Evolutionary conservation across 1,139 yeast species (phyloP).

Genomic region (Suzukiozyma palmioleophila): DNA sequence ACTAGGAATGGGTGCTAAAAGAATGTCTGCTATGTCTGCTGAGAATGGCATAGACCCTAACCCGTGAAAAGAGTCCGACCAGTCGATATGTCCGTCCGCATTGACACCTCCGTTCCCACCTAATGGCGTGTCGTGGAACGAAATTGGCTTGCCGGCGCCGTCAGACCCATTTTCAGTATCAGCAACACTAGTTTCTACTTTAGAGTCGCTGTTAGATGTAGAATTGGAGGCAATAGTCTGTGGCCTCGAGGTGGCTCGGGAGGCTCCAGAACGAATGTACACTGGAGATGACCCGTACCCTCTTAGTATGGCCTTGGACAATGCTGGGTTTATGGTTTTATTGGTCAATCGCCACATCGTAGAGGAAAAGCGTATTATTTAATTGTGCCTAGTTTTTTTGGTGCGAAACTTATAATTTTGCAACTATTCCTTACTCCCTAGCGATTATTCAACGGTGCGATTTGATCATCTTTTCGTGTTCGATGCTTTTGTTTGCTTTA

Average conservation of each 20-base stretch:
- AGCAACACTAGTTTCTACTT: neutral
- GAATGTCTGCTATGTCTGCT: slow-evolving; percentile 50
- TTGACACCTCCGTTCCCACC: neutral
- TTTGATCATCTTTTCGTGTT: too few relatives aligned
- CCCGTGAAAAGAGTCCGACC: slow-evolving; percentile 81
- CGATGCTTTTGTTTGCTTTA: too few relatives aligned
- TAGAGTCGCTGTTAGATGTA: neutral
- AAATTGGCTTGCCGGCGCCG: neutral
- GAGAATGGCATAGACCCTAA: slow-evolving; percentile 75
- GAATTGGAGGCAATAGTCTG: neutral
- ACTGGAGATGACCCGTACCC: slow-evolving; percentile 1
- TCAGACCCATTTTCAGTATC: neutral
- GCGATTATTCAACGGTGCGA: too few relatives aligned
- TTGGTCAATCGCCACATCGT: slow-evolving; percentile 3
- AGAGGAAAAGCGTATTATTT: neutral
- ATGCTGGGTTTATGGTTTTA: slow-evolving; percentile 2
- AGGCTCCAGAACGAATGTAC: neutral
- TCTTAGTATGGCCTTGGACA: slow-evolving; percentile 1
- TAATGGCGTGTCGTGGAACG: slow-evolving; percentile 2
- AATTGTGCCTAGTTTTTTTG: neutral
- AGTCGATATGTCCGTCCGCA: slow-evolving; percentile 34
- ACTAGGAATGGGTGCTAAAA: slow-evolving; percentile 56
- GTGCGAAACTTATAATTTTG: neutral
- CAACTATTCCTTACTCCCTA: neutral
- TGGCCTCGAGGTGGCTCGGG: neutral